Conservation (phyloP, 176 grass and related monocot genomes). For the Carex parvula region DNA sequence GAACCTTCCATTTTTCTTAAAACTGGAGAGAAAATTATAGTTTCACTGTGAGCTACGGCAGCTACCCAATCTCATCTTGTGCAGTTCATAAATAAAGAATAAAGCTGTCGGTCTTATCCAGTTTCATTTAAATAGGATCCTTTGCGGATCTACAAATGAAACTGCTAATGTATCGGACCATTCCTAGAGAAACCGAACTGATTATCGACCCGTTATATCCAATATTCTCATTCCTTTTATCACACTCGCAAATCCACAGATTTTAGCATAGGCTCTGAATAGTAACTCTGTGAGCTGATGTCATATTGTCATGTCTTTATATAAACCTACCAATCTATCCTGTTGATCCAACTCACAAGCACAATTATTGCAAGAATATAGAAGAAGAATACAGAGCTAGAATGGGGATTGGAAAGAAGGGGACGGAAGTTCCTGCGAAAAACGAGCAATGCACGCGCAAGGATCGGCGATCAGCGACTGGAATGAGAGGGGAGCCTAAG, state of each 20-base stretch:
- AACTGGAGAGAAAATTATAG: neutral
- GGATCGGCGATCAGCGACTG: conserved; percentile 70
- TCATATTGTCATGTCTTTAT: neutral
- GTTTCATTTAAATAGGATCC: neutral
- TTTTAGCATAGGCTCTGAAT: neutral
- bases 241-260: neutral
- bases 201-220: neutral
- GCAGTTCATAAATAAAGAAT: neutral
- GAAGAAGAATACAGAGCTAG: neutral
- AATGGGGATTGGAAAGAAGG: conserved; percentile 69
- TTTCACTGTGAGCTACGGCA: too few relatives aligned
- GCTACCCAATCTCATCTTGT: neutral
- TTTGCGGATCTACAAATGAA: neutral
- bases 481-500: conserved; percentile 77
- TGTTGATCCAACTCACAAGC: neutral
- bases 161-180: too few relatives aligned
- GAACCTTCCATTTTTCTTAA: neutral
- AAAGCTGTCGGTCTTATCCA: neutral
- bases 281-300: neutral
- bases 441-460: conserved; percentile 31
- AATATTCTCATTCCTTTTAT: neutral
- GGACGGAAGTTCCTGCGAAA: conserved; percentile 24
- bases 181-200: neutral
- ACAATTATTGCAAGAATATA: neutral
- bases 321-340: neutral